Percentiles rank a stretch among this genome's conserved stretches.
Evolutionary conservation across 2,329 filamentous ascomycete genomes (phyloP).

Genomic region (Dactylonectria macrodidyma): DNA sequence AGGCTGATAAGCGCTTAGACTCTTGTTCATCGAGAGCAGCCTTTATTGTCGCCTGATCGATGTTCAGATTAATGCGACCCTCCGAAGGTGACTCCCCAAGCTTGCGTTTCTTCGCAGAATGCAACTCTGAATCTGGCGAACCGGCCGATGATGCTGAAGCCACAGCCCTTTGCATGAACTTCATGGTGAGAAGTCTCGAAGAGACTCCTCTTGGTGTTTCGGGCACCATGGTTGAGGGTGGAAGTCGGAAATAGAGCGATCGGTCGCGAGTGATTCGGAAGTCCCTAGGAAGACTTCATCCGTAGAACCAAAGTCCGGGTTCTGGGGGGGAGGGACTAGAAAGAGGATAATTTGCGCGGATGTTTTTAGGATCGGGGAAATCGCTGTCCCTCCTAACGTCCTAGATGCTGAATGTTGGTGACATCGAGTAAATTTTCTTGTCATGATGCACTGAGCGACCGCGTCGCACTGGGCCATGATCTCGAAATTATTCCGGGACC

Average conservation of each 20-base stretch:
- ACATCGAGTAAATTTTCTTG: neutral
- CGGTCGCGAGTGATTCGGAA: neutral
- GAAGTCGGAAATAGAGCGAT: slow-evolving; percentile 1
- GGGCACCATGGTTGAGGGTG: slow-evolving; percentile 57
- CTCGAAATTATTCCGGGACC: slow-evolving; percentile 42
- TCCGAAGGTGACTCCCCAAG: slow-evolving; percentile 56
- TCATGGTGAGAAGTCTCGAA: slow-evolving; percentile 91
- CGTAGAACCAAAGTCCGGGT: neutral
- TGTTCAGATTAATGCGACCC: slow-evolving; percentile 53
- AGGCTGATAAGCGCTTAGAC: slow-evolving; percentile 71
- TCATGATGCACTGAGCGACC: neutral
- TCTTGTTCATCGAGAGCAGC: slow-evolving; percentile 78
- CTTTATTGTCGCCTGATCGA: slow-evolving; percentile 73
- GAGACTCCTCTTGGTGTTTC: slow-evolving; percentile 80
- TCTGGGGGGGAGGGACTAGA: neutral
- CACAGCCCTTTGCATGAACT: slow-evolving; percentile 95
- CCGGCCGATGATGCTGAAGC: slow-evolving; percentile 67
- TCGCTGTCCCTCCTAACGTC: too few species aligned
- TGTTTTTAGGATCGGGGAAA: neutral
- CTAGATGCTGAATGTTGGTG: neutral
- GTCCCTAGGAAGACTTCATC: neutral
- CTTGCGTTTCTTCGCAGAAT: slow-evolving; percentile 76
- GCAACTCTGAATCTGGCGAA: slow-evolving; percentile 65
- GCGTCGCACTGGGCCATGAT: neutral
- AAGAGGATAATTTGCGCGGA: neutral